A percentile compares a stretch with the other conserved stretches of the same genome.
These are phyloP conservation scores for Naganishia kalamii DNA, from an alignment of 768 basidiomycete species.

Conservation along the genomic window DNA sequence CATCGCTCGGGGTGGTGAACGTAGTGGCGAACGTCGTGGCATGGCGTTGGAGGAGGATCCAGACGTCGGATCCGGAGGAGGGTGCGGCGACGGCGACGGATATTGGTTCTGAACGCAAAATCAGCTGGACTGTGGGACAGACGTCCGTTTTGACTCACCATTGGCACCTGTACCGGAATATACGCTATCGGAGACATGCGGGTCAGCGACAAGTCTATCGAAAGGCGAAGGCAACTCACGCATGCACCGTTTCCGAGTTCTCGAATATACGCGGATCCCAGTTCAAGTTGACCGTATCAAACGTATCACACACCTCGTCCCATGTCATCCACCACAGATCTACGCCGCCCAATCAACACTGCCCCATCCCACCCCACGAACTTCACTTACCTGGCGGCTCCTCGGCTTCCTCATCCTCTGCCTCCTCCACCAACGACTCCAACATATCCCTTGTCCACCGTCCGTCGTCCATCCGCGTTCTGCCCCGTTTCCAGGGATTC, in stretches of 20 bases:
- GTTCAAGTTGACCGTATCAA: slow-evolving; percentile 75
- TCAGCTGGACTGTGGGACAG: not conserved
- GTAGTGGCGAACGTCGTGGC: slow-evolving; percentile 38
- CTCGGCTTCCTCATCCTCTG: slow-evolving; percentile 1
- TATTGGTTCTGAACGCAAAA: not conserved
- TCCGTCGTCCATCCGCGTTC: not conserved
- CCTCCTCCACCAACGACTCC: slow-evolving; percentile 4
- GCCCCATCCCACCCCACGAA: slow-evolving; percentile 47
- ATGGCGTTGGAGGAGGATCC: slow-evolving; percentile 77
- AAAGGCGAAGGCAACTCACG: slow-evolving; percentile 50
- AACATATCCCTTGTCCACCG: slow-evolving; percentile 12
- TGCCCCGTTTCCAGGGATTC: slow-evolving; percentile 58
- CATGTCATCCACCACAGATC: slow-evolving; percentile 55
- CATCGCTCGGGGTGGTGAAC: no score
- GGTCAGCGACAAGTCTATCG: not conserved
- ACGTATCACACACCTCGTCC: slow-evolving; percentile 65
- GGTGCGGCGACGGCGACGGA: slow-evolving; percentile 42
- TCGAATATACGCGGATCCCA: slow-evolving; percentile 71
- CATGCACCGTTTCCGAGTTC: slow-evolving; percentile 57
- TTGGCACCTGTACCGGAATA: not conserved
- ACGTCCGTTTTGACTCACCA: not conserved
- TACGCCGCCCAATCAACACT: not conserved
- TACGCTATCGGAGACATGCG: not conserved
- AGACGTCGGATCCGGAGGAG: slow-evolving; percentile 53
- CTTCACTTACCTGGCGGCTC: slow-evolving; percentile 21